These are phyloP conservation scores for Blastobotrys aristatus DNA, from an alignment of 1,139 yeast genomes.

Conservation along the genomic window DNA sequence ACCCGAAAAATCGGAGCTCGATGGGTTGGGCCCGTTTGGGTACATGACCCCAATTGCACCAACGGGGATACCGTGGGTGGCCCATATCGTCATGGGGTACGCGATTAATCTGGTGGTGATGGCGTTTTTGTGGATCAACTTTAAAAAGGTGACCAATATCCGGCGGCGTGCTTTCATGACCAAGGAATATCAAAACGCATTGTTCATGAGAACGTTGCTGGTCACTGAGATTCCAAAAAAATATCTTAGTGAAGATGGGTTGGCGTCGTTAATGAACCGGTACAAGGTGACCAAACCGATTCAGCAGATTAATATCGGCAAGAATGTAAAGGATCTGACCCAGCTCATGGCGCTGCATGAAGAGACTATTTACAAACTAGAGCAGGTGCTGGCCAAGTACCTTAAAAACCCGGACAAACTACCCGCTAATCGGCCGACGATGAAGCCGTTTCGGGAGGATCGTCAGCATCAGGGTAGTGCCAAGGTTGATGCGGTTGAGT, in stretches of 20 bases:
- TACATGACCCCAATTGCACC: constrained; percentile 37
- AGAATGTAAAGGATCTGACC: constrained; percentile 30
- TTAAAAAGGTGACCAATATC: constrained; percentile 28
- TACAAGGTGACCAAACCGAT: constrained; percentile 20
- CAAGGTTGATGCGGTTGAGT: constrained; percentile 34
- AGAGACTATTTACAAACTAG: constrained; percentile 28
- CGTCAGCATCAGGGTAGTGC: constrained; percentile 10
- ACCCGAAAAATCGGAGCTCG: constrained; percentile 13
- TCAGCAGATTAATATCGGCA: constrained; percentile 34
- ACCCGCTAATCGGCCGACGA: constrained; percentile 24
- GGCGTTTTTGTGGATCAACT: constrained; percentile 31
- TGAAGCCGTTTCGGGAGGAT: constrained; percentile 24
- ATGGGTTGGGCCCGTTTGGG: constrained; percentile 33
- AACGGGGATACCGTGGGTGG: constrained; percentile 31
- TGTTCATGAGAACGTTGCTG: constrained; percentile 35
- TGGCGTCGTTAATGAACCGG: constrained; percentile 23
- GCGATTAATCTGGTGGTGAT: constrained; percentile 28
- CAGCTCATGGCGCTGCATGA: constrained; percentile 29
- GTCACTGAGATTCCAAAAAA: constrained; percentile 33
- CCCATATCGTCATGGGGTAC: constrained; percentile 37
- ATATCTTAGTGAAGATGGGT: constrained; percentile 28
- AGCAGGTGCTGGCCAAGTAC: constrained; percentile 33
- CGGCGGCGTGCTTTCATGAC: constrained; percentile 29
- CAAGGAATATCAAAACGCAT: constrained; percentile 28
- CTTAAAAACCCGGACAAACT: constrained; percentile 29